Evolutionary conservation across 2,329 filamentous ascomycete genomes (phyloP), one percentile per base, ranked within the genome.

Genomic region (Arthrobotrys conoides): DNA sequence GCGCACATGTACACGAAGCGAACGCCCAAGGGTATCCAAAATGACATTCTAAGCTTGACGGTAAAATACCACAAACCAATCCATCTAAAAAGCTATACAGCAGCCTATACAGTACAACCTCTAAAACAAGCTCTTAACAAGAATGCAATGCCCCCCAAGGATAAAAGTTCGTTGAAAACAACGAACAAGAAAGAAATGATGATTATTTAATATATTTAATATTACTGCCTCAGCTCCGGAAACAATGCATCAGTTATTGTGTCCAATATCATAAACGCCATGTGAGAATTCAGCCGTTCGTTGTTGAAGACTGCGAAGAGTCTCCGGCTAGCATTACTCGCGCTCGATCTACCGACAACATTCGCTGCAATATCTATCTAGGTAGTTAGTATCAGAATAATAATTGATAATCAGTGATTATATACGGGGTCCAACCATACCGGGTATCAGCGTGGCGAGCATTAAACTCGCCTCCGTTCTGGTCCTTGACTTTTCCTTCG

Each of bases 281-380:
- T 55, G 12, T 61, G 89, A 91, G 86, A 94, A 92, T 98, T 97
- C 81, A 99, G 86, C 80, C 93, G 88, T 75, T 90, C 88, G 85
- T 98, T 99, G 84, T 99, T 99, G 81, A 98, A 87, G 55, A 93
- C 94, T 9, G 94, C 94, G 86, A 96, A 93, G 59, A 98, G 89
- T 82, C 94, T 92, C 81, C 95, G 89, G 80, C 94, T 94, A 22
- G 96, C 96, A 71, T 91, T 92, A 84, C 96, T 92, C 16, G 96
- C 96, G 86, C 99, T 99, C 51, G 91, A 89, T 82, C 94, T 89
- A 3, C 96, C 96, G 16, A 99, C 96, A 5, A 99, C 96, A 84
- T 92, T 97, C 6, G 92, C 94, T 8, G 93, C 95, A 71, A 99
- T 84, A 84, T 99, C 96, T 1, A 63, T 22, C n/a, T 14, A 12